Evolutionary conservation across 306 rosid species (phyloP), one percentile per base, ranked within the genome.

Genomic region (Canavalia ensiformis): DNA sequence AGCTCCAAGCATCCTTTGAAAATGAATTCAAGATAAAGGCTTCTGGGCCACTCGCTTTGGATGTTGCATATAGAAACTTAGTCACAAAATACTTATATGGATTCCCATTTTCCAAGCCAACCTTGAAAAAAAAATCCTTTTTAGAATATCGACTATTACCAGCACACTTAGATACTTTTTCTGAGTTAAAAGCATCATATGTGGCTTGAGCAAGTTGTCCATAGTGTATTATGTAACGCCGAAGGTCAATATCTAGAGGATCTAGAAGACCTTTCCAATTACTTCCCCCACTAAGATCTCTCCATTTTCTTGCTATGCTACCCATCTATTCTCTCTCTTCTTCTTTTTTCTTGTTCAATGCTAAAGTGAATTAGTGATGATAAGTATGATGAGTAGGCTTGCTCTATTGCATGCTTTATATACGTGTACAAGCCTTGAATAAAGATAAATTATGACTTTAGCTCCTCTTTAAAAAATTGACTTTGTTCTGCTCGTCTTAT

Each of bases 151-250:
- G 41, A 69, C 91, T 84, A n/a, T 87, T 89, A 68, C 97, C 94
- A 0, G 91, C 93, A 52, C 57, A 80, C 73, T 86, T 88, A 0
- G 97, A 94, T 2, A 77, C 59, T 13, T 81, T 83, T 37, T 93
- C 91, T 2, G 84, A 45, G 84, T 90, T 86, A 73, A 94, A 94
- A 41, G 91, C 88, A 64, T 94, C 95, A 52, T 91, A 91, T 1
- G 93, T 80, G 0, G 98, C 90, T 75, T 89, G 89, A 42, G 92
- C 85, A 80, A 88, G 86, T 70, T 92, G 83, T 1, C 97, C 94
- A 9, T 90, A 91, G 83, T 90, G 94, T 54, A 93, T 76, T 30
- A 91, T 46, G 83, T 86, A 90, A 3, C 62, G 82, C 1, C 98
- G 85, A 60, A 94, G 98, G 73, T 94, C 88, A n/a, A 82, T 85